Base-by-base conservation (phyloP, 2,329 filamentous ascomycete genomes). In the Talaromyces albobiverticillius region DNA sequence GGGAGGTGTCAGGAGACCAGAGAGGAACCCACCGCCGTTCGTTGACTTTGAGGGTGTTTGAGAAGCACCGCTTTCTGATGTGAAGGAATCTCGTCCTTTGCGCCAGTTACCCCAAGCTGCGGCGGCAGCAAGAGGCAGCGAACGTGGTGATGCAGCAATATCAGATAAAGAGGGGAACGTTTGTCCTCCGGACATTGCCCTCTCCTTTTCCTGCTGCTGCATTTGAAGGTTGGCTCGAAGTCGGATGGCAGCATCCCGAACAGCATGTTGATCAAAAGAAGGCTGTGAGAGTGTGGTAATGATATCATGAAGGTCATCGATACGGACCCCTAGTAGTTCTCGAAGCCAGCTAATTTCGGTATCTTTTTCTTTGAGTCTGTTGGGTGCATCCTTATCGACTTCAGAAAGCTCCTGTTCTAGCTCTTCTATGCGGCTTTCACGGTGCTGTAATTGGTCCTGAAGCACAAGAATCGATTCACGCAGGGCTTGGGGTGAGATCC, bases 31-130 rank as follows among this genome's bases (percentile, higher is more conserved):
- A 51, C 82, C 79, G 1, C 84, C 78, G 3, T 64, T 70, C 56
- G 71, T 80, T 41, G 76, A 76, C 63, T 82, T 85, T 8, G 85
- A 86, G 4, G 86, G 86, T 0, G 86, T 88, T 42, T 69, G 74
- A 61, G 52, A 47, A n/a, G 48, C 31, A 14, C 47, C 48, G 16
- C 31, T 49, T 22, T 76, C 69, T 13, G 64, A 67, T 26, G 64
- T 29, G 20, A 62, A 62, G 49, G 83, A 73, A 53, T 83, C 82
- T 62, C 79, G 81, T 14, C 81, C 83, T 68, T 88, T 93, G 50
- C 92, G 86, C 93, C 93, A 96, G 71, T 87, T 96, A 45, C 90
- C 92, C 84, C 92, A 95, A n/a, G 91, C 93, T n/a, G 91, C 90
- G n/a, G 90, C 90, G 22, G 96, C 87, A 3, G 87, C 88, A 67